These are phyloP conservation scores for Coleophoma eucalyptorum DNA, from an alignment of 2,329 filamentous ascomycete genomes.

Conservation along the genomic window DNA sequence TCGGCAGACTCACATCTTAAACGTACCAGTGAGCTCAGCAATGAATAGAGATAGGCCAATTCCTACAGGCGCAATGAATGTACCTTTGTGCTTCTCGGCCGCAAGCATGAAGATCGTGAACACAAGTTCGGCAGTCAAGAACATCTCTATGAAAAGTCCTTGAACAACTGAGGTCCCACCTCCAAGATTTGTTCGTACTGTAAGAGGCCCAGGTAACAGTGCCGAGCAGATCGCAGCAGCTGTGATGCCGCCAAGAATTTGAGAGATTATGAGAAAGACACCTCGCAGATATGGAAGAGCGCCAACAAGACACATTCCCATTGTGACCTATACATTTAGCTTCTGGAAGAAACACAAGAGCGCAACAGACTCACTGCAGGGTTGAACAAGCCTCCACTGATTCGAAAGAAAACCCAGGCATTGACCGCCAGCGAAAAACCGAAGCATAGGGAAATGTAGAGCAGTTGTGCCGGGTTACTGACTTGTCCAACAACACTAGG, in stretches of 20 bases:
- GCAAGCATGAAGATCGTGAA: constrained; percentile 50
- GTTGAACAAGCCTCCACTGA: constrained; percentile 48
- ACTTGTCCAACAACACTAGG: constrained; percentile 35
- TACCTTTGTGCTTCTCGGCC: constrained; percentile 43
- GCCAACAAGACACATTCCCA: constrained; percentile 32
- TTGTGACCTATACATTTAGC: constrained; percentile 23
- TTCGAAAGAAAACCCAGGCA: constrained; percentile 50
- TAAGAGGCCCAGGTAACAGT: constrained; percentile 40
- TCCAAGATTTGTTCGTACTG: constrained; percentile 36
- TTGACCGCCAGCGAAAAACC: constrained; percentile 39
- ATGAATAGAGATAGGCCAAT: constrained; percentile 44
- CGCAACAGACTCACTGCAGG: constrained; percentile 32
- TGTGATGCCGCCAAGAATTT: constrained; percentile 29
- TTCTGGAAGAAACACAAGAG: neutral
- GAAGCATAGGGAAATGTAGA: constrained; percentile 24
- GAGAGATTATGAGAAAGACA: constrained; percentile 25
- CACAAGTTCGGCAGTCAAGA: constrained; percentile 42
- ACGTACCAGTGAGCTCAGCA: constrained; percentile 34
- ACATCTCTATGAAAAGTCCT: constrained; percentile 46
- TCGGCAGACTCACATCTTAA: neutral
- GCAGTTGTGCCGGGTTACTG: constrained; percentile 32
- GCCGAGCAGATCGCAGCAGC: constrained; percentile 37
- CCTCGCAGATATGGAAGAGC: constrained; percentile 29
- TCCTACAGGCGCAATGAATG: constrained; percentile 43
- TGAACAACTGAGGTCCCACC: constrained; percentile 36